These are phyloP conservation scores for Debaryomyces prosopidis DNA, from an alignment of 805 yeast species.

Conservation along the genomic window DNA sequence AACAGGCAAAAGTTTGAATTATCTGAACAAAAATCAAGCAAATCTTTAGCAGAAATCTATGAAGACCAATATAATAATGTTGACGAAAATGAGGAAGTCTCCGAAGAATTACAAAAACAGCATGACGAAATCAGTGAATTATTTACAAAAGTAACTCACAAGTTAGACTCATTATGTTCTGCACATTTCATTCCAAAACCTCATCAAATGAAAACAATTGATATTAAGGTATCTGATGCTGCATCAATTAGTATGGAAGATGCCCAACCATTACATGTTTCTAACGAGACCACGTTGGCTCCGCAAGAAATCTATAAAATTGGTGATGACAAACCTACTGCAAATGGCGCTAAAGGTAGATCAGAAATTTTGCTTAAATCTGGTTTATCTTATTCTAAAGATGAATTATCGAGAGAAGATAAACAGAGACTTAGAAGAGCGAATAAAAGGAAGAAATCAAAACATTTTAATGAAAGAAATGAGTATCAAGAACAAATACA, in stretches of 20 bases:
- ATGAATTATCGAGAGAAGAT: slow-evolving; percentile 80
- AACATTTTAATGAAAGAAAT: slow-evolving; percentile 42
- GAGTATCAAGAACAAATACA: slow-evolving; percentile 27
- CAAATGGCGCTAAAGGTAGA: slow-evolving; percentile 31
- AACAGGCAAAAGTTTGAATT: slow-evolving; percentile 56
- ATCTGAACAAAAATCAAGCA: slow-evolving; percentile 78
- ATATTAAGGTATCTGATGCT: slow-evolving; percentile 70
- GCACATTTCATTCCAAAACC: slow-evolving; percentile 95
- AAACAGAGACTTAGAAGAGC: slow-evolving; percentile 86
- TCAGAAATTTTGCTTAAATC: slow-evolving; percentile 68
- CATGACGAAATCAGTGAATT: slow-evolving; percentile 77
- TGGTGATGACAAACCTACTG: slow-evolving; percentile 38
- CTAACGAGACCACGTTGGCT: slow-evolving; percentile 74
- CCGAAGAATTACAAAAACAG: slow-evolving; percentile 65
- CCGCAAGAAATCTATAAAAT: slow-evolving; percentile 88
- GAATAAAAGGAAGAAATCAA: slow-evolving; percentile 75
- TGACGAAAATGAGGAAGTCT: slow-evolving; percentile 43
- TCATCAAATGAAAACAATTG: slow-evolving; percentile 66
- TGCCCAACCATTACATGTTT: slow-evolving; percentile 86
- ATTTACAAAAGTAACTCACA: slow-evolving; percentile 61
- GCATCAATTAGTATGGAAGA: slow-evolving; percentile 92
- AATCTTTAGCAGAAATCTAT: slow-evolving; percentile 88
- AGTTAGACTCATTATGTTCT: slow-evolving; percentile 87
- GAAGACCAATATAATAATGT: slow-evolving; percentile 74
- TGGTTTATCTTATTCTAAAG: slow-evolving; percentile 78